Evolutionary conservation across 2,329 filamentous ascomycete genomes (phyloP).

Genomic region (Amesomyces nigricolor): DNA sequence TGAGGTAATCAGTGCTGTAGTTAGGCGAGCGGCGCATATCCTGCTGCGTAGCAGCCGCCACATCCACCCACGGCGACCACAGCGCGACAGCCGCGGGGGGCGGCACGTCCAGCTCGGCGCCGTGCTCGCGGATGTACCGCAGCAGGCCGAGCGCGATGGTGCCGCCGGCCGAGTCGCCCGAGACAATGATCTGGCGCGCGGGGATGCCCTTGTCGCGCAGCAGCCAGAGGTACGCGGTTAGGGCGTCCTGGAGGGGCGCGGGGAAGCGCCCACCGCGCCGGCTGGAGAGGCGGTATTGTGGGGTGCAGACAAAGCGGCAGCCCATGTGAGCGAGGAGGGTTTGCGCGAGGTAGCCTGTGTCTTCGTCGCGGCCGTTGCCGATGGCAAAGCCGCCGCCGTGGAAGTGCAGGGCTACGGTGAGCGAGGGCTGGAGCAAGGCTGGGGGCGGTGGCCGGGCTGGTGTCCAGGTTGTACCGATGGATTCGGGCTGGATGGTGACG

Average conservation of each 20-base stretch:
- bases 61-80: constrained; percentile 27
- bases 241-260: constrained; percentile 30
- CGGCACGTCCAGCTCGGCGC: constrained; percentile 20
- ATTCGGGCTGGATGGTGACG: constrained; percentile 17
- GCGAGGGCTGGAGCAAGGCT: constrained; percentile 9
- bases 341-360: constrained; percentile 27
- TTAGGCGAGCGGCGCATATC: constrained; percentile 25
- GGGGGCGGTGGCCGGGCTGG: constrained; percentile 19
- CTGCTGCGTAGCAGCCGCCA: constrained; percentile 7
- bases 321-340: constrained; percentile 25
- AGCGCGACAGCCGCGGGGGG: constrained; percentile 25
- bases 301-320: constrained; percentile 27
- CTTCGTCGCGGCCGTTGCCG: constrained; percentile 29
- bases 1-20: constrained; percentile 22
- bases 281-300: constrained; percentile 32
- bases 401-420: constrained; percentile 28
- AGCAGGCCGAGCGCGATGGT: constrained; percentile 30
- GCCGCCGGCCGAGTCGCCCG: constrained; percentile 32
- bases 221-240: constrained; percentile 30
- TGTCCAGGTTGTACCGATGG: constrained; percentile 26
- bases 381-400: constrained; percentile 33
- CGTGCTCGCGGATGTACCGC: constrained; percentile 30
- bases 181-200: constrained; percentile 28
- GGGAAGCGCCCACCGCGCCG: constrained; percentile 26
- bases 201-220: constrained; percentile 26